Evolutionary conservation across 2,329 filamentous ascomycete species (phyloP).

Genomic region (Aspergillus neoniger): DNA sequence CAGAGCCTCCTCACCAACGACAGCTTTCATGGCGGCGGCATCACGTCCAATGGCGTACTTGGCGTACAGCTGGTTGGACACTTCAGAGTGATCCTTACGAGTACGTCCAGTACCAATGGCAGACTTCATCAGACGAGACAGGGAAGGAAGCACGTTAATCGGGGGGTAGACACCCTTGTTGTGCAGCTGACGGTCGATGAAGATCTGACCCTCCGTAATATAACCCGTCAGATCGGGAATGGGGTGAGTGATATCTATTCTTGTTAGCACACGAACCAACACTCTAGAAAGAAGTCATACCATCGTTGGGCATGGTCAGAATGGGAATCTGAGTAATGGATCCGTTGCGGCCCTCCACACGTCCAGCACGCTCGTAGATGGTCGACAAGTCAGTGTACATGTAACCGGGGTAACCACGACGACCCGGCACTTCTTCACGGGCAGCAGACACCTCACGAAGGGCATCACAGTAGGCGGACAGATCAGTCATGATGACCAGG

Average conservation of each 20-base stretch:
- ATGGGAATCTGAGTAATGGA: constrained; percentile 99
- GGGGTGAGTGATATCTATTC: constrained; percentile 89
- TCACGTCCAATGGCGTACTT: constrained; percentile 99
- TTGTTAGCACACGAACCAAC: neutral
- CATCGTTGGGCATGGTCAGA: constrained; percentile 98
- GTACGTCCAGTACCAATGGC: constrained; percentile 98
- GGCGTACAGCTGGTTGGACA: constrained; percentile 98
- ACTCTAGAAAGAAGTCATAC: constrained; percentile 41
- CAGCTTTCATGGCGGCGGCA: constrained; percentile 97
- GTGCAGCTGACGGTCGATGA: constrained; percentile 86
- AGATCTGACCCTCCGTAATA: constrained; percentile 99
- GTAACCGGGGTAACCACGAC: constrained; percentile 99
- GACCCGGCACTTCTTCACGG: constrained; percentile 97
- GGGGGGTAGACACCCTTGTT: constrained; percentile 99
- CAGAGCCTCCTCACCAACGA: constrained; percentile 96
- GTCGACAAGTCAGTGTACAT: constrained; percentile 99
- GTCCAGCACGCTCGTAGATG: constrained; percentile 98
- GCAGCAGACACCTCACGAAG: constrained; percentile 98
- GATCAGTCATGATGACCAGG: constrained; percentile 94
- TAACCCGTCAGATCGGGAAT: constrained; percentile 99
- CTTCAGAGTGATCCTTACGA: constrained; percentile 93
- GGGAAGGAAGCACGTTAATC: constrained; percentile 96
- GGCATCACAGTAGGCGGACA: constrained; percentile 97
- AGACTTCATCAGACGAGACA: constrained; percentile 99
- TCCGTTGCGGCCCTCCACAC: constrained; percentile 93